A percentile compares a stretch with the other conserved stretches of the same genome.
Conservation (phyloP, 2,329 filamentous ascomycete species). For the Fusarium sp. region DNA sequence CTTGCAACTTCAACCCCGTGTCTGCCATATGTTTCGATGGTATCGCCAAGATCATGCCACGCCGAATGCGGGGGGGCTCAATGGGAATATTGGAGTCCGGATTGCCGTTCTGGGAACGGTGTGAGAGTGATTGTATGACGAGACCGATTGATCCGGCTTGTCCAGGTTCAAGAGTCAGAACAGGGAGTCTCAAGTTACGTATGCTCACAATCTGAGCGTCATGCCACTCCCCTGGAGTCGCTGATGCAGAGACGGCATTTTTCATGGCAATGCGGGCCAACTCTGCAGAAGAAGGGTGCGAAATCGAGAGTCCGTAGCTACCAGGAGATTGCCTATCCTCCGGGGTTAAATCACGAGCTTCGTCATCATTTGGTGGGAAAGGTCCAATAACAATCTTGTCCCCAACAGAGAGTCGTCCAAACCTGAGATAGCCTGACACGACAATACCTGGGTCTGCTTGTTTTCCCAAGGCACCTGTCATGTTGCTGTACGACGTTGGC, state of each 20-base stretch:
- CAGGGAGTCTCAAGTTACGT: conserved; percentile 85
- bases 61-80: conserved; percentile 62
- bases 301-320: conserved; percentile 60
- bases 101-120: conserved; percentile 7
- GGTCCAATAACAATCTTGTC: conserved; percentile 84
- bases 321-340: conserved; percentile 59
- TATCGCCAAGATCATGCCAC: conserved; percentile 84
- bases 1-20: conserved; percentile 66
- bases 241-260: conserved; percentile 61
- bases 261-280: conserved; percentile 61
- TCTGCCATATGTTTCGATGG: conserved; percentile 67
- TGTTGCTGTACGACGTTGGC: conserved; percentile 63
- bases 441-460: conserved; percentile 69
- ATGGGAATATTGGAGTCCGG: not conserved
- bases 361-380: conserved; percentile 68
- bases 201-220: conserved; percentile 84
- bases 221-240: conserved; percentile 77
- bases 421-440: conserved; percentile 84
- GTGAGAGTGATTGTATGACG: conserved; percentile 58
- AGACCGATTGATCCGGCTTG: conserved; percentile 93
- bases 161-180: conserved; percentile 76
- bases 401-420: conserved; percentile 79
- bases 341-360: conserved; percentile 48
- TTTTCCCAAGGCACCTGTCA: conserved; percentile 24
- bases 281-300: conserved; percentile 63